Conservation (phyloP, 805 yeast species). For the Komagataella mondaviorum region DNA sequence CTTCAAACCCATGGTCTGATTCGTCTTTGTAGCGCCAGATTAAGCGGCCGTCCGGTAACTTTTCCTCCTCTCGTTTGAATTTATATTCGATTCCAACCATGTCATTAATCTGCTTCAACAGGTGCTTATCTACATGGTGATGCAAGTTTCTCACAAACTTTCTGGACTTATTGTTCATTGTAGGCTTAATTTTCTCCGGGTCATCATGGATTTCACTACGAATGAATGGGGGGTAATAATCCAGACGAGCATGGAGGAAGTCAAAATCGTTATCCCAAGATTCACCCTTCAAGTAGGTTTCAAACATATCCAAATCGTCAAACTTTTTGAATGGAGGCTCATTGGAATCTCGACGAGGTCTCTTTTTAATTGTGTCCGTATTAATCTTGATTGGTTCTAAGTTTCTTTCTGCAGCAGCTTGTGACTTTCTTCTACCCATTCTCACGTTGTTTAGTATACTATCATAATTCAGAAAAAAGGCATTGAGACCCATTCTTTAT, state of each 20-base stretch:
- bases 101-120: constrained; percentile 44
- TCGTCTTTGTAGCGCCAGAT: constrained; percentile 49
- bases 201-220: constrained; percentile 49
- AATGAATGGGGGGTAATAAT: constrained; percentile 64
- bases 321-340: constrained; percentile 21
- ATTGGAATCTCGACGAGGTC: constrained; percentile 1
- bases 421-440: constrained; percentile 2
- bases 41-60: constrained; percentile 30
- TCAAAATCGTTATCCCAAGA: constrained; percentile 70
- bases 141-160: constrained; percentile 58
- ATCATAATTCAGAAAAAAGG: not conserved
- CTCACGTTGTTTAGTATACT: not conserved
- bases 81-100: constrained; percentile 33
- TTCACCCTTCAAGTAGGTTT: constrained; percentile 48
- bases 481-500: not conserved
- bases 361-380: constrained; percentile 4
- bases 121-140: constrained; percentile 58
- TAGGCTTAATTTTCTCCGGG: constrained; percentile 54
- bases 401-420: constrained; percentile 6
- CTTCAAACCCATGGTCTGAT: constrained; percentile 35
- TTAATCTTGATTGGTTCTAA: constrained; percentile 7
- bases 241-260: constrained; percentile 50
- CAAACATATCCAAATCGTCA: constrained; percentile 49
- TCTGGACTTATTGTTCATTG: constrained; percentile 53
- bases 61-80: constrained; percentile 28